Percentiles rank a stretch among this genome's conserved stretches.
Conservation (phyloP, 2,329 filamentous ascomycete genomes). For the Nemania bipapillata region DNA sequence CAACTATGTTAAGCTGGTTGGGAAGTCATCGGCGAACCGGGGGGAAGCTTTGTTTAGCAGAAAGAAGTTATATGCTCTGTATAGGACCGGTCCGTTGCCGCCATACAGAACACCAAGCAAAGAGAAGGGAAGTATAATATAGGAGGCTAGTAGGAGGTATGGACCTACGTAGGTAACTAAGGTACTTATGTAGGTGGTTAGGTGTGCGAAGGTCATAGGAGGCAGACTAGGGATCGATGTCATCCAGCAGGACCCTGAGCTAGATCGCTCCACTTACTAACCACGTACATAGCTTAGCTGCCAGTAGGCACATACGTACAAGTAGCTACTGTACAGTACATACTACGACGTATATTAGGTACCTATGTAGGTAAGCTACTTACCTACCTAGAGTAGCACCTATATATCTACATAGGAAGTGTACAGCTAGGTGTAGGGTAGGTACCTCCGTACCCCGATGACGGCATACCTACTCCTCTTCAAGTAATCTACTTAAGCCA, state of each 20-base stretch:
- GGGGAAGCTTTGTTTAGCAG: not conserved
- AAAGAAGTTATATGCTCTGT: not conserved
- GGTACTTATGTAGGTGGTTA: not conserved
- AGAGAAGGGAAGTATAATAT: not conserved
- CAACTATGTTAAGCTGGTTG: conserved; percentile 20
- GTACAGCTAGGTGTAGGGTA: not conserved
- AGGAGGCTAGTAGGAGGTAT: not conserved
- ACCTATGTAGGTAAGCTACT: not conserved
- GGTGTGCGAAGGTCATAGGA: not conserved
- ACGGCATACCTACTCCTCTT: not conserved
- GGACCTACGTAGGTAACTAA: not conserved
- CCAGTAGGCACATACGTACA: too few relatives aligned
- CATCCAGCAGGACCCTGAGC: not conserved
- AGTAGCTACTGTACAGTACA: too few relatives aligned
- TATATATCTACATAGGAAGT: too few relatives aligned
- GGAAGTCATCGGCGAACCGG: conserved; percentile 28
- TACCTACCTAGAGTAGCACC: too few relatives aligned
- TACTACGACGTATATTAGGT: not conserved
- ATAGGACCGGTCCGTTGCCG: not conserved
- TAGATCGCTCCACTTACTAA: conserved; percentile 1
- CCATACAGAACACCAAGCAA: not conserved
- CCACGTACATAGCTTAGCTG: not conserved
- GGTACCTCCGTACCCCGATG: not conserved
- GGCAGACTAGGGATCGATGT: conserved; percentile 8
- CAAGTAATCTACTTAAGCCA: too few relatives aligned